Conservation (phyloP, 345 rosid species). For the Physaria fendleri region DNA sequence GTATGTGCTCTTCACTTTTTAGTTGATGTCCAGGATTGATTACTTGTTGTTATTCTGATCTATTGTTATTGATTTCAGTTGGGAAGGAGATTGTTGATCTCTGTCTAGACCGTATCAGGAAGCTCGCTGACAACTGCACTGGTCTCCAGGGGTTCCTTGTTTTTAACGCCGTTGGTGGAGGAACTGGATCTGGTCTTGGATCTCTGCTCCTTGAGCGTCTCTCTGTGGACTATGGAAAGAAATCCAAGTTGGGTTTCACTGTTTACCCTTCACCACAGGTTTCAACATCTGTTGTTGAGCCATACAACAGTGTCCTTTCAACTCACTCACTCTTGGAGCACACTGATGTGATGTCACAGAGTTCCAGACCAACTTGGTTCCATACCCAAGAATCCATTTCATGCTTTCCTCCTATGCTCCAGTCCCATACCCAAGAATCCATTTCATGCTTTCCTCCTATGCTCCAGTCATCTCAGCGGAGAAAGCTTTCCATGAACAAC, state of each 20-base stretch:
- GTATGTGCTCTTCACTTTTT: constrained; percentile 22
- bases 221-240: constrained; percentile 88
- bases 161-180: constrained; percentile 74
- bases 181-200: constrained; percentile 83
- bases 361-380: constrained; percentile 49
- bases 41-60: background rate
- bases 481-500: constrained; percentile 42
- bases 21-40: background rate
- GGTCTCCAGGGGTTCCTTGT: constrained; percentile 85
- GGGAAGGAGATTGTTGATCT: constrained; percentile 83
- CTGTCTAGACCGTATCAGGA: constrained; percentile 73
- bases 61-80: constrained; percentile 37
- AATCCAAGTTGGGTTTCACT: constrained; percentile 78
- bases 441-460: constrained; percentile 50
- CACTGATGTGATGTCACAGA: constrained; percentile 46
- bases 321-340: constrained; percentile 44
- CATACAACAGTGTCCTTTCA: constrained; percentile 45
- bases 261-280: constrained; percentile 75
- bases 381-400: constrained; percentile 47
- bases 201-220: constrained; percentile 74
- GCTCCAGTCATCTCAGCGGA: constrained; percentile 48
- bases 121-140: constrained; percentile 79
- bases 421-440: constrained; percentile 46
- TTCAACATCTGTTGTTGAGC: constrained; percentile 46
- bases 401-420: constrained; percentile 52